Percentiles rank a stretch among this genome's conserved stretches.
Evolutionary conservation across 1,139 yeast genomes (phyloP).

Genomic region (Zygosaccharomyces sapae): DNA sequence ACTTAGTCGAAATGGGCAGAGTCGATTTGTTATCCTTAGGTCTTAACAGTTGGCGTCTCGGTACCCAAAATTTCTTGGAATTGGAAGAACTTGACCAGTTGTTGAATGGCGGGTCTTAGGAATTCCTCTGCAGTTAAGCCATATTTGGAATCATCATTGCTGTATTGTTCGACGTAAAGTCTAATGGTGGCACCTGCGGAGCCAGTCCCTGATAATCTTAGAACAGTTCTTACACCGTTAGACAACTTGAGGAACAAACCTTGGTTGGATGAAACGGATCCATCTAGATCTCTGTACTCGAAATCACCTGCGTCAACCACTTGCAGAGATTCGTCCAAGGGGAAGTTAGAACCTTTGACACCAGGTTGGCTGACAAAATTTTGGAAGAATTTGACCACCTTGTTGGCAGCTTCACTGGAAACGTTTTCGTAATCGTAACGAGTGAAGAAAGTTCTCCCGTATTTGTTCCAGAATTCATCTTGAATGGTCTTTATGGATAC

Average conservation of each 20-base stretch:
- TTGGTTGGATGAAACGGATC: slow-evolving; percentile 85
- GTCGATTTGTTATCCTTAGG: slow-evolving; percentile 39
- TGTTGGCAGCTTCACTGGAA: slow-evolving; percentile 66
- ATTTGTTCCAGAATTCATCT: slow-evolving; percentile 80
- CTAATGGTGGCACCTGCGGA: slow-evolving; percentile 97
- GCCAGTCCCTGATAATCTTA: slow-evolving; percentile 95
- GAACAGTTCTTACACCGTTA: slow-evolving; percentile 81
- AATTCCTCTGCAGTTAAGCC: slow-evolving; percentile 60
- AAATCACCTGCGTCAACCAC: slow-evolving; percentile 82
- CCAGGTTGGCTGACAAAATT: slow-evolving; percentile 42
- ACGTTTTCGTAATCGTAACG: slow-evolving; percentile 93
- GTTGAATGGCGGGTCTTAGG: slow-evolving; percentile 57
- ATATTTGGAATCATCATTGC: slow-evolving; percentile 52
- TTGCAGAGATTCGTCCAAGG: slow-evolving; percentile 44
- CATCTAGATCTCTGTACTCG: slow-evolving; percentile 90
- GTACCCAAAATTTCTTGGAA: slow-evolving; percentile 75
- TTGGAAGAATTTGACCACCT: slow-evolving; percentile 58
- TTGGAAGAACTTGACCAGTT: slow-evolving; percentile 64
- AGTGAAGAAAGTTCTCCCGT: slow-evolving; percentile 97
- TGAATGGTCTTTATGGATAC: slow-evolving; percentile 77
- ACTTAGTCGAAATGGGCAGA: too few relatives aligned
- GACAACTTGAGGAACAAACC: slow-evolving; percentile 81
- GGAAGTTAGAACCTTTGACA: slow-evolving; percentile 44
- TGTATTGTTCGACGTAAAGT: slow-evolving; percentile 82
- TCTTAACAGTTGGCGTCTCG: slow-evolving; percentile 83